Conservation (phyloP, 352 stramenopile species). For the Pythium aphanidermatum region DNA sequence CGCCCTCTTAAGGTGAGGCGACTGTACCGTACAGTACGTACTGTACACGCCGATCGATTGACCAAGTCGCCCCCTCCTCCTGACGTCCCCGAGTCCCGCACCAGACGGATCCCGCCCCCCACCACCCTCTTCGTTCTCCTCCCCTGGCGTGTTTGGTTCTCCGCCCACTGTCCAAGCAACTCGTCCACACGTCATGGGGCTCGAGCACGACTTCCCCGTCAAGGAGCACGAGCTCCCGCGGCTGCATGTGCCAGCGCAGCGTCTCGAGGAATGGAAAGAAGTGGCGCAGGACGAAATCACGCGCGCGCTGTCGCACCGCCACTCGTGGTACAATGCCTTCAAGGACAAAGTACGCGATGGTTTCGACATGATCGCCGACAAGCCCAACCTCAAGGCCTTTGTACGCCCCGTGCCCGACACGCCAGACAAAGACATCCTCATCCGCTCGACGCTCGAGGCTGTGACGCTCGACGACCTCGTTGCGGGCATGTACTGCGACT, state of each 20-base stretch:
- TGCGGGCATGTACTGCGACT: constrained; percentile 24
- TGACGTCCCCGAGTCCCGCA: no score
- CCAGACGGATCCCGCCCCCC: not conserved
- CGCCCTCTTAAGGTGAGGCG: not conserved
- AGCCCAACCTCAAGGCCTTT: constrained; percentile 22
- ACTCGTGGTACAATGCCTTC: constrained; percentile 38
- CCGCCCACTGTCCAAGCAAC: not conserved
- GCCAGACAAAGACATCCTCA: constrained; percentile 29
- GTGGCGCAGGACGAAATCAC: constrained; percentile 27
- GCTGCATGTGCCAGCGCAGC: constrained; percentile 14
- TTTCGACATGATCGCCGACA: constrained; percentile 25
- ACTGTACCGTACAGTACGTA: not conserved
- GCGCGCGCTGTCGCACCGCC: constrained; percentile 21
- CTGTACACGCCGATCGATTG: no score
- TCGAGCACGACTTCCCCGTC: constrained; percentile 22
- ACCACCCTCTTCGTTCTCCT: not conserved
- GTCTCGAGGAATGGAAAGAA: constrained; percentile 24
- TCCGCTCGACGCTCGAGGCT: constrained; percentile 22
- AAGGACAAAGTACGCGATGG: constrained; percentile 17
- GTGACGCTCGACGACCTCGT: constrained; percentile 29
- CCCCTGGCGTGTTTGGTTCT: not conserved
- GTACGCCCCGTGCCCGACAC: constrained; percentile 18
- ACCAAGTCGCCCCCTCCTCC: no score
- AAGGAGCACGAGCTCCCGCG: constrained; percentile 16
- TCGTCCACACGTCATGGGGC: constrained; percentile 7